Evolutionary conservation across 2,329 filamentous ascomycete species (phyloP).

Genomic region (Pleomassaria siparia): DNA sequence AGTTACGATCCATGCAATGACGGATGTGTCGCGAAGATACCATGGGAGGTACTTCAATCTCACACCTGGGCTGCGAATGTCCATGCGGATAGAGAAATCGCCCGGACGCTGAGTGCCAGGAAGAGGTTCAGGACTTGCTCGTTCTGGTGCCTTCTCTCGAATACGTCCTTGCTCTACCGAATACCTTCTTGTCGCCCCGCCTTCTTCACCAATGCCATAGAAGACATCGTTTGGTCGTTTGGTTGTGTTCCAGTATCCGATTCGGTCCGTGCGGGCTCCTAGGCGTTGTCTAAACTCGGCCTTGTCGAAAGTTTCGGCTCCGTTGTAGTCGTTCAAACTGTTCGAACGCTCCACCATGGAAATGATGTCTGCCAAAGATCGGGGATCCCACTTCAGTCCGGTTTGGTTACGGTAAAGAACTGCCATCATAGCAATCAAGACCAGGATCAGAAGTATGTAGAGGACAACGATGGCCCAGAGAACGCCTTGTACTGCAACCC

Average conservation of each 20-base stretch:
- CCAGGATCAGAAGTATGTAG: constrained; percentile 67
- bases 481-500: constrained; percentile 76
- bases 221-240: constrained; percentile 68
- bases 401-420: constrained; percentile 68
- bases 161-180: constrained; percentile 52
- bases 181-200: constrained; percentile 54
- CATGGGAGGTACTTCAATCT: constrained; percentile 74
- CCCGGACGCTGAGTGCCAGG: constrained; percentile 23
- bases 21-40: constrained; percentile 67
- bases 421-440: constrained; percentile 60
- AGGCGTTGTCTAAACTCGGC: constrained; percentile 57
- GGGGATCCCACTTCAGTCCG: constrained; percentile 81
- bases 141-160: constrained; percentile 47
- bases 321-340: constrained; percentile 69
- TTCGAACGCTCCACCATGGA: constrained; percentile 80
- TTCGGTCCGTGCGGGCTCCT: constrained; percentile 64
- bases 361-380: constrained; percentile 78
- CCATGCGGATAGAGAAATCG: constrained; percentile 51
- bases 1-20: constrained; percentile 63
- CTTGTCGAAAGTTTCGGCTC: constrained; percentile 63
- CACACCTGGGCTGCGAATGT: constrained; percentile 54
- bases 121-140: constrained; percentile 12
- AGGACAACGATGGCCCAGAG: constrained; percentile 76
- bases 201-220: constrained; percentile 74
- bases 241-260: constrained; percentile 84